phyloP scores from a whole-genome alignment of 345 rosid genomes.

The Crucihimalaya himalaica region DNA sequence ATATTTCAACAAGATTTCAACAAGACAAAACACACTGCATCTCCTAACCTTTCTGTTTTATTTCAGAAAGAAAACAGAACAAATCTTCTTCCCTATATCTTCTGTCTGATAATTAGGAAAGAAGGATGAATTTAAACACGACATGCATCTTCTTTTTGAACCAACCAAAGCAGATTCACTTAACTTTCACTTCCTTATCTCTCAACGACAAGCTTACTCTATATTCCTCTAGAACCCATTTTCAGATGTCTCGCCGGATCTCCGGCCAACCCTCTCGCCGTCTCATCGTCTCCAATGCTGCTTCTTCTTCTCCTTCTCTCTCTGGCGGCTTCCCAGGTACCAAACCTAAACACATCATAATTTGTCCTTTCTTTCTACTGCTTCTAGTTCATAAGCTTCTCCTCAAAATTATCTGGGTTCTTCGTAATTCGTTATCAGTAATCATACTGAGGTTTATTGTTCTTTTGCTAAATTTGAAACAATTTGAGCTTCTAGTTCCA shows the following conservation, averaged over 20 bases:
- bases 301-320: slow-evolving; percentile 41
- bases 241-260: slow-evolving; percentile 27
- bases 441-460: neutral
- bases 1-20: neutral
- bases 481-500: slow-evolving; percentile 2
- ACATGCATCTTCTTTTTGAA: slow-evolving; percentile 17
- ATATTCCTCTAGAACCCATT: slow-evolving; percentile 5
- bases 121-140: slow-evolving; percentile 29
- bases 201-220: slow-evolving; percentile 13
- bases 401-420: neutral
- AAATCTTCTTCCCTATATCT: slow-evolving; percentile 1
- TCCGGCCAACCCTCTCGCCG: slow-evolving; percentile 30
- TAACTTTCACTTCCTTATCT: slow-evolving; percentile 20
- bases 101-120: slow-evolving; percentile 18
- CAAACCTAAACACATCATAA: neutral
- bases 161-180: slow-evolving; percentile 37
- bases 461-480: slow-evolving; percentile 6
- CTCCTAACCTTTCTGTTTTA: neutral
- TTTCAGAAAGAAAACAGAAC: neutral
- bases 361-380: slow-evolving; percentile 6
- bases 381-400: slow-evolving; percentile 12
- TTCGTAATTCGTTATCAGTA: neutral
- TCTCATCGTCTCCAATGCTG: slow-evolving; percentile 38
- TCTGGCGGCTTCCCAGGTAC: slow-evolving; percentile 41
- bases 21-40: neutral